Evolutionary conservation across 345 rosid genomes (phyloP), one percentile per base, ranked within the genome.

Genomic region (Populus nigra): DNA sequence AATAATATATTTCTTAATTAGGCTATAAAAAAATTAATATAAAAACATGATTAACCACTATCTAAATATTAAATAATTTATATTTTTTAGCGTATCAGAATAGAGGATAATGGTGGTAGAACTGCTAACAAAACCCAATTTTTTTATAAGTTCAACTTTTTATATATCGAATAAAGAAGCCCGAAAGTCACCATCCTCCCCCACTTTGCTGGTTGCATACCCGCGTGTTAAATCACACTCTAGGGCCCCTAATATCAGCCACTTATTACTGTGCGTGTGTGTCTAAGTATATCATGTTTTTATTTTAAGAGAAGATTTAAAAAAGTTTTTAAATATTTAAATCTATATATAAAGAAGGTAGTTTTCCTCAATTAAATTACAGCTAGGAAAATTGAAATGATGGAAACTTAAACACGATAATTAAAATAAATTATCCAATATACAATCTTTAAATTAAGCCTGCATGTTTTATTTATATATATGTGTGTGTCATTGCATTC

Each of bases 101-200:
- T 33, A 5, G 36, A 33, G 45, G 38, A 70, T 79, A 59, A 39
- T 81, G 81, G 81, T 71, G 85, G 84, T 71, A 75, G 12, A 31
- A 76, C 10, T 76, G 82, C 81, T 61, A 74, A 75, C 74, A 78
- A 82, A 80, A 65, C 72, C 80, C 77, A 82, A 73, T 79, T 39
- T 59, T 59, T 80, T 61, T 27, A 73, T 62, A 27, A 50, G 20
- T 63, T 33, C 43, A 23, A 36, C 49, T 77, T 41, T 82, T 77
- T 50, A 63, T 33, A 6, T 16, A 66, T 25, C 79, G 75, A 59
- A 50, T 65, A n/a, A 79, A 63, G 59, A 72, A 59, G 49, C 27
- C 68, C 55, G 70, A 63, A 45, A n/a, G 73, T 81, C 77, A 33
- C 73, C 62, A 22, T 79, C 79, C 16, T 43, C n/a, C 55, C 71